phyloP scores from a whole-genome alignment of 2,329 filamentous ascomycete genomes.

The Ophiostoma sp. region DNA sequence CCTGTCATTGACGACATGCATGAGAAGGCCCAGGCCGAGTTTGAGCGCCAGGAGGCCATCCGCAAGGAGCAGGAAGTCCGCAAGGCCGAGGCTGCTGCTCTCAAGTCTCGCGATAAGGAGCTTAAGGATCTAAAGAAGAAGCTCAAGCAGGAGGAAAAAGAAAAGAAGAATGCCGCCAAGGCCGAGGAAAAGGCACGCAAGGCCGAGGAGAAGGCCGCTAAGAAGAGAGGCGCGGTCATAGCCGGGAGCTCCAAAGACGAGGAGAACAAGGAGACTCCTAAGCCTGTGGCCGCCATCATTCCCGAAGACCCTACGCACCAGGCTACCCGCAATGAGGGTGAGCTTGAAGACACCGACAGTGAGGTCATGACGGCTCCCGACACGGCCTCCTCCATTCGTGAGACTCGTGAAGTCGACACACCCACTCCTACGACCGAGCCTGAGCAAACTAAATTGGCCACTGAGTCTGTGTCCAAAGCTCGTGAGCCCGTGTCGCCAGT shows the following conservation, averaged over 20 bases:
- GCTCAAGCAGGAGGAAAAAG: slow-evolving; percentile 48
- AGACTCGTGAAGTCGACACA: background rate
- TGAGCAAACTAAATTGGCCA: background rate
- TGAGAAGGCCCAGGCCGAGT: slow-evolving; percentile 67
- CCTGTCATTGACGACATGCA: slow-evolving; percentile 82
- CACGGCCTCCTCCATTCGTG: slow-evolving; percentile 8
- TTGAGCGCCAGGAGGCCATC: slow-evolving; percentile 59
- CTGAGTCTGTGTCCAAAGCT: background rate
- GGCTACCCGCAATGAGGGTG: background rate
- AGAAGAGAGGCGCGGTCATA: slow-evolving; percentile 1
- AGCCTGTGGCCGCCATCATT: background rate
- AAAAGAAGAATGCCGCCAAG: slow-evolving; percentile 36
- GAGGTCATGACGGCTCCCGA: slow-evolving; percentile 21
- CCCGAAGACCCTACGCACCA: slow-evolving; percentile 2
- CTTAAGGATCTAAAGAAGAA: slow-evolving; percentile 50
- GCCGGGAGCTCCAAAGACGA: slow-evolving; percentile 12
- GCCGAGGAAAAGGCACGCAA: slow-evolving; percentile 41
- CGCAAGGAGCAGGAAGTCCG: slow-evolving; percentile 55
- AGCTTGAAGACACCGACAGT: background rate
- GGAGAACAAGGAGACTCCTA: background rate
- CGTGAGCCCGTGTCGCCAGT: background rate
- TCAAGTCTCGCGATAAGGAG: slow-evolving; percentile 49
- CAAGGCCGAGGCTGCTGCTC: slow-evolving; percentile 38
- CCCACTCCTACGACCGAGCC: background rate
- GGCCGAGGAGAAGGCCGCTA: slow-evolving; percentile 3